Percentiles rank a stretch among this genome's conserved stretches.
phyloP scores from a whole-genome alignment of 2,329 filamentous ascomycete genomes.

The Diatrype stigma region DNA sequence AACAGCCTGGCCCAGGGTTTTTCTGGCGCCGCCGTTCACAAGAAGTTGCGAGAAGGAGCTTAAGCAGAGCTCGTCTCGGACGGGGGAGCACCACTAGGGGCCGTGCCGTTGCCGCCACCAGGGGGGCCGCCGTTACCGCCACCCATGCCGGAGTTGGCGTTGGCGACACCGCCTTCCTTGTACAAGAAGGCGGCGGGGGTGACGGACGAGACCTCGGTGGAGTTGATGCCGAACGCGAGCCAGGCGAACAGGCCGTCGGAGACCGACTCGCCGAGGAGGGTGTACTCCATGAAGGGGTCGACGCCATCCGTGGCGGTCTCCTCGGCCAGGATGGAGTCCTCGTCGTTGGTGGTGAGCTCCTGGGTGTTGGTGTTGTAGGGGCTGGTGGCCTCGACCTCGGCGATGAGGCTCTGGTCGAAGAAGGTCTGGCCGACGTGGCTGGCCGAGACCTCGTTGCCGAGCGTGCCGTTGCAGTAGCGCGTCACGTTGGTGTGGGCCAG shows the following conservation, averaged over 20 bases:
- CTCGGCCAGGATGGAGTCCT: constrained; percentile 24
- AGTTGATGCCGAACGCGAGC: constrained; percentile 49
- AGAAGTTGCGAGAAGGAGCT: no score
- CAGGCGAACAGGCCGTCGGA: constrained; percentile 51
- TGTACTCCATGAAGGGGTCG: constrained; percentile 46
- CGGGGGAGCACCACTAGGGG: not conserved
- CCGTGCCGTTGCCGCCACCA: not conserved
- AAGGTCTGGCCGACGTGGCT: constrained; percentile 62
- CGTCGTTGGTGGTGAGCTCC: constrained; percentile 33
- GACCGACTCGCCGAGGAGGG: constrained; percentile 50
- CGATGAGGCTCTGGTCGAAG: constrained; percentile 57
- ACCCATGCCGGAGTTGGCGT: constrained; percentile 10
- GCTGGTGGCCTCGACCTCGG: constrained; percentile 40
- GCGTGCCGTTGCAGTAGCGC: constrained; percentile 38
- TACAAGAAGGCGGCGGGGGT: constrained; percentile 25
- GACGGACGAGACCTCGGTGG: constrained; percentile 17
- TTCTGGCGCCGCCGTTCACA: no score
- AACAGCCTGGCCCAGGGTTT: not conserved
- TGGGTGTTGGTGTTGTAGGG: constrained; percentile 47
- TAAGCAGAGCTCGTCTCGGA: not conserved
- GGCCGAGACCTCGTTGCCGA: constrained; percentile 40
- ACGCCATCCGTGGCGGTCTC: constrained; percentile 20
- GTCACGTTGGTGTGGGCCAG: constrained; percentile 39
- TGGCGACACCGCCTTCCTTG: constrained; percentile 25
- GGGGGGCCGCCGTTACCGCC: constrained; percentile 4